Conservation (phyloP, 495 filamentous ascomycete species). For the Podospora pseudopauciseta region DNA sequence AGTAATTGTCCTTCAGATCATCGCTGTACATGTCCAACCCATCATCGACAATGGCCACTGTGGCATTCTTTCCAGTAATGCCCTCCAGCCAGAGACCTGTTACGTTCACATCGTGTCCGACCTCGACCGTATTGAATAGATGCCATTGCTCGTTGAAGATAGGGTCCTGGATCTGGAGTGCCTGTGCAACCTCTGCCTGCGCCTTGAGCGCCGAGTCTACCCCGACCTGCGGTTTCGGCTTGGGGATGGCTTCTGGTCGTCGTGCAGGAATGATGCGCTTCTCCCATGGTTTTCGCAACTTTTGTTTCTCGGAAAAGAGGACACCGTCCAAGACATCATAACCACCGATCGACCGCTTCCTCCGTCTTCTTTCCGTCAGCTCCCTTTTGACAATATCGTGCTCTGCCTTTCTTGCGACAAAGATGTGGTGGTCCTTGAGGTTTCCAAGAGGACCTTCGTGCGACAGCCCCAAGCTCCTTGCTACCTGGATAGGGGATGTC, state of each 20-base stretch:
- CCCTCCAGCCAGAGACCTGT: conserved; percentile 87
- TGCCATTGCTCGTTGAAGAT: conserved; percentile 96
- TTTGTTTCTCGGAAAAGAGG: conserved; percentile 78
- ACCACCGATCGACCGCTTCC: conserved; percentile 54
- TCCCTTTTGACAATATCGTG: conserved; percentile 60
- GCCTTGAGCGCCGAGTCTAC: conserved; percentile 50
- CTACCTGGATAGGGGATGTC: conserved; percentile 66
- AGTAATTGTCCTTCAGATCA: conserved; percentile 88
- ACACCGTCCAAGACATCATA: conserved; percentile 68
- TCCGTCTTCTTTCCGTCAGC: conserved; percentile 55
- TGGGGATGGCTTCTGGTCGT: conserved; percentile 14
- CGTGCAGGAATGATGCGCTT: conserved; percentile 62
- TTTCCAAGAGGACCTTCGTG: conserved; percentile 84
- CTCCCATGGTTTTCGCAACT: conserved; percentile 61
- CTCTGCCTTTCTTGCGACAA: conserved; percentile 62
- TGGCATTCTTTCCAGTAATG: conserved; percentile 86
- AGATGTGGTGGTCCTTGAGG: conserved; percentile 78
- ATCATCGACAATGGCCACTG: conserved; percentile 92
- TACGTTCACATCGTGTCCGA: conserved; percentile 91
- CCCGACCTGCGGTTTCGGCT: conserved; percentile 25
- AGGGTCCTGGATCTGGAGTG: conserved; percentile 75
- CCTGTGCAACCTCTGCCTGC: conserved; percentile 58
- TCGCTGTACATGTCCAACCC: conserved; percentile 96
- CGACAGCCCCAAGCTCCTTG: conserved; percentile 65
- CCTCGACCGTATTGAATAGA: conserved; percentile 75